Evolutionary conservation across 257 asterid species (phyloP).

Genomic region (Avicennia marina): DNA sequence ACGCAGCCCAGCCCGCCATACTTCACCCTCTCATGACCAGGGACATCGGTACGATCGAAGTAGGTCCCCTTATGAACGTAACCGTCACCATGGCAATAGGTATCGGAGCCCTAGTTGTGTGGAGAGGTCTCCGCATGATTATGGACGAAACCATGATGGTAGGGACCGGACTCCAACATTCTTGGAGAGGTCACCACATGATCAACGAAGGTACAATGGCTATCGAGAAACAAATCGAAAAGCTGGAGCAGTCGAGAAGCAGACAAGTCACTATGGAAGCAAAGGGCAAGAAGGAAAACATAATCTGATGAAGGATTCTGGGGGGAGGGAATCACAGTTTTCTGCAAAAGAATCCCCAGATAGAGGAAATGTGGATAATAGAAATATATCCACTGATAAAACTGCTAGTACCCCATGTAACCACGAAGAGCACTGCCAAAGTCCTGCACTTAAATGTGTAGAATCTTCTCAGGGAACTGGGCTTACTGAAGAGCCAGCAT

Average conservation of each 20-base stretch:
- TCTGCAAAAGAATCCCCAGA: slow-evolving; percentile 46
- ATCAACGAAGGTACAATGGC: slow-evolving; percentile 43
- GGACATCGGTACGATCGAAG: slow-evolving; percentile 47
- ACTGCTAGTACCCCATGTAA: slow-evolving; percentile 20
- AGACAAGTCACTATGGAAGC: slow-evolving; percentile 36
- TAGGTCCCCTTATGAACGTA: slow-evolving; percentile 73
- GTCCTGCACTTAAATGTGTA: slow-evolving; percentile 27
- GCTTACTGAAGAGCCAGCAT: slow-evolving; percentile 56
- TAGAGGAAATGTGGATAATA: slow-evolving; percentile 36
- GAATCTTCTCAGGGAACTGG: slow-evolving; percentile 61
- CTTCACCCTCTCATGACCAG: slow-evolving; percentile 48
- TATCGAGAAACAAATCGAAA: slow-evolving; percentile 45
- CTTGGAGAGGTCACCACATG: slow-evolving; percentile 61
- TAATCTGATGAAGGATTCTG: slow-evolving; percentile 40
- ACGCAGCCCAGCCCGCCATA: slow-evolving; percentile 51
- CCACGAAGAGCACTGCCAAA: slow-evolving; percentile 35
- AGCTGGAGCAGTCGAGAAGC: slow-evolving; percentile 53
- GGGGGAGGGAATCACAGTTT: slow-evolving; percentile 39
- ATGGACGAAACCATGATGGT: slow-evolving; percentile 56
- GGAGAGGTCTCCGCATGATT: slow-evolving; percentile 67
- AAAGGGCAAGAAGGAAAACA: slow-evolving; percentile 65
- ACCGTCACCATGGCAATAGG: slow-evolving; percentile 59
- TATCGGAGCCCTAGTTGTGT: slow-evolving; percentile 64
- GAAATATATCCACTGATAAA: slow-evolving; percentile 37
- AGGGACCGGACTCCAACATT: slow-evolving; percentile 55